Evolutionary conservation across 495 filamentous ascomycete species (phyloP).

Genomic region (Penicillium salamii): DNA sequence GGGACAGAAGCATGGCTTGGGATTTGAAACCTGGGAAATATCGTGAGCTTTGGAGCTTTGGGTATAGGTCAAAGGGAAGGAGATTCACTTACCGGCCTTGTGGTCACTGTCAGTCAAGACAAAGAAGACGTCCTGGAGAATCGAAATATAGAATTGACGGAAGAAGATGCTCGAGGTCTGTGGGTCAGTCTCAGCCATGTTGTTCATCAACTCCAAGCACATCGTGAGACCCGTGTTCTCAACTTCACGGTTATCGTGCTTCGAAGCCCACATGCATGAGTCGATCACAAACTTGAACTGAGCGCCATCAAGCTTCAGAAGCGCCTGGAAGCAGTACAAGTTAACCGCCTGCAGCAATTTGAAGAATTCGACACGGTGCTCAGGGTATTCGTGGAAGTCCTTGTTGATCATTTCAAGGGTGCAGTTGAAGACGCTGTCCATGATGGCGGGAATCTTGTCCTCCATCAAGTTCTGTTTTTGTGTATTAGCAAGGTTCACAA

Average conservation of each 20-base stretch:
- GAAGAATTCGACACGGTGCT: conserved; percentile 98
- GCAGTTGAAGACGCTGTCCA: conserved; percentile 99
- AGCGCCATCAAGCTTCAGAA: conserved; percentile 87
- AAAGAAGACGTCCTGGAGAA: conserved; percentile 98
- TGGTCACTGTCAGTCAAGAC: conserved; percentile 96
- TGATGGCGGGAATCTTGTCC: conserved; percentile 93
- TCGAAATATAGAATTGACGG: conserved; percentile 91
- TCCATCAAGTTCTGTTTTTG: conserved; percentile 76
- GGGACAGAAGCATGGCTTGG: conserved; percentile 86
- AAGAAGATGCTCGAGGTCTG: conserved; percentile 92
- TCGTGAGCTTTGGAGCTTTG: conserved; percentile 6
- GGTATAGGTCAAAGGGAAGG: not conserved
- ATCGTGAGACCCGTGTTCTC: conserved; percentile 97
- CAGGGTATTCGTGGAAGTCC: conserved; percentile 98
- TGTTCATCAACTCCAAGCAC: conserved; percentile 97
- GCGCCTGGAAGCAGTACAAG: conserved; percentile 88
- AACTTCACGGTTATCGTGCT: conserved; percentile 98
- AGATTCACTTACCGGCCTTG: conserved; percentile 68
- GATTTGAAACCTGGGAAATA: conserved; percentile 75
- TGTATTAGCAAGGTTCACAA: not conserved
- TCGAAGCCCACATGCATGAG: conserved; percentile 98
- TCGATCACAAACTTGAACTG: conserved; percentile 99
- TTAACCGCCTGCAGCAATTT: conserved; percentile 95
- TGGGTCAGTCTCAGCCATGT: conserved; percentile 88
- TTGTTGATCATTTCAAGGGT: conserved; percentile 99